Evolutionary conservation across 768 basidiomycete genomes (phyloP).

Genomic region (Phaffia australis): DNA sequence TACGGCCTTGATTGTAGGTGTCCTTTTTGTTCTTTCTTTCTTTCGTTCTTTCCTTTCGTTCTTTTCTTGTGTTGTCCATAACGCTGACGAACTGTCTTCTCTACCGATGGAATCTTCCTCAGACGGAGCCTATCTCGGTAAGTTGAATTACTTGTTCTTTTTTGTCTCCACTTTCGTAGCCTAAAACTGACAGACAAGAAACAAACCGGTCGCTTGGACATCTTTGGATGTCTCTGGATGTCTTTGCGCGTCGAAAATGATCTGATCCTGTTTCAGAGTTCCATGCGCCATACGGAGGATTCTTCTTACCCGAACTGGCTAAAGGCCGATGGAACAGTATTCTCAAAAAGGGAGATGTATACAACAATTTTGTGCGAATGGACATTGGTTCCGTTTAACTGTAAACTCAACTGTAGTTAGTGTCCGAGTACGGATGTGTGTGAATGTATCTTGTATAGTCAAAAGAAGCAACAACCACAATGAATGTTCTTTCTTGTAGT

Average conservation of each 20-base stretch:
- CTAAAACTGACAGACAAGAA: too few species aligned
- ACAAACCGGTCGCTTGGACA: too few species aligned
- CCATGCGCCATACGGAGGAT: conserved; percentile 22
- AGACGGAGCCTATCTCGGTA: conserved; percentile 9
- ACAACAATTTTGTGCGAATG: conserved; percentile 15
- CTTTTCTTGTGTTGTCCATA: too few species aligned
- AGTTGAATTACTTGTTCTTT: background rate
- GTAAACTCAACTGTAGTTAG: too few species aligned
- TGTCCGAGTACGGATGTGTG: too few species aligned
- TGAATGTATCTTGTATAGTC: too few species aligned
- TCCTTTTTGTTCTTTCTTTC: background rate
- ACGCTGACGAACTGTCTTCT: too few species aligned
- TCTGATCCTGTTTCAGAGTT: conserved; percentile 13
- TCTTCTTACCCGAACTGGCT: conserved; percentile 17
- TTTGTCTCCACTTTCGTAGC: background rate
- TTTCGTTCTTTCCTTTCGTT: background rate
- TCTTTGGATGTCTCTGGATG: background rate
- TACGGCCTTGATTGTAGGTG: background rate
- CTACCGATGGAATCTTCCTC: too few species aligned
- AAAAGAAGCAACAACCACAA: too few species aligned
- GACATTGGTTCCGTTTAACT: background rate
- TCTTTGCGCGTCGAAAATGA: background rate
- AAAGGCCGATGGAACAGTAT: conserved; percentile 18
- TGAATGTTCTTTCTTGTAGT: too few species aligned
- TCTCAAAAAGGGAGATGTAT: conserved; percentile 16